Base-by-base conservation (phyloP, 2,329 filamentous ascomycete genomes). In the Sporothrix variecibatus region DNA sequence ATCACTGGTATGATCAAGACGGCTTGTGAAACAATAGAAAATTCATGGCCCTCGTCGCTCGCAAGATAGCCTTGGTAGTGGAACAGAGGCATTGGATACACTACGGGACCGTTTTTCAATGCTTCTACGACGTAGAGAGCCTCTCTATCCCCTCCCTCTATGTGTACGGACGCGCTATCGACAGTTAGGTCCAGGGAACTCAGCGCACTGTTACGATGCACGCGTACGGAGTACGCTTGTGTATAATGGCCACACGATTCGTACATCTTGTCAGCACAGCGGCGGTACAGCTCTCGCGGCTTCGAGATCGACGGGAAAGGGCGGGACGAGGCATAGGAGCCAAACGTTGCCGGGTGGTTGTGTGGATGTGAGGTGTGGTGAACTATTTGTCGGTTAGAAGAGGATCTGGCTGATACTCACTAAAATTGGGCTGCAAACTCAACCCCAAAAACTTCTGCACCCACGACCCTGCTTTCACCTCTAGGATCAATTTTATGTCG, bases 21-120 rank as follows among this genome's bases (percentile, higher is more conserved):
- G 28, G 82, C 80, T 0, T 83, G 81, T 70, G 65, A 75, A 6
- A 65, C 53, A 7, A 67, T 81, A 7, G 80, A 81, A 64, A 43
- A 73, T 2, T n/a, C 20, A 64, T 38, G 34, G 71, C 82, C 71
- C 9, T 40, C 31, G 9, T 56, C 65, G 26, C 65, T 46, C 65
- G 43, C 26, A 34, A 51, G n/a, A 28, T 40, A 40, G 38, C n/a
- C 8, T 2, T 26, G 20, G 38, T 26, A 56, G 34, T 20, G 34
- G 11, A 23, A 26, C 9, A n/a, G n/a, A 23, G 64, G 23, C 64
- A 67, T 67, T 49, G 46, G 46, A 64, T 40, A 64, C 28, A 34
- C 51, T 26, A 20, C 8, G 51, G 8, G 26, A 12, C 51, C 23
- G 15, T 15, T 15, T 2, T 49, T 49, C 34, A 34, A 34, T 34